These are phyloP conservation scores for Salix caprea DNA, from an alignment of 345 rosid species.

Conservation along the genomic window DNA sequence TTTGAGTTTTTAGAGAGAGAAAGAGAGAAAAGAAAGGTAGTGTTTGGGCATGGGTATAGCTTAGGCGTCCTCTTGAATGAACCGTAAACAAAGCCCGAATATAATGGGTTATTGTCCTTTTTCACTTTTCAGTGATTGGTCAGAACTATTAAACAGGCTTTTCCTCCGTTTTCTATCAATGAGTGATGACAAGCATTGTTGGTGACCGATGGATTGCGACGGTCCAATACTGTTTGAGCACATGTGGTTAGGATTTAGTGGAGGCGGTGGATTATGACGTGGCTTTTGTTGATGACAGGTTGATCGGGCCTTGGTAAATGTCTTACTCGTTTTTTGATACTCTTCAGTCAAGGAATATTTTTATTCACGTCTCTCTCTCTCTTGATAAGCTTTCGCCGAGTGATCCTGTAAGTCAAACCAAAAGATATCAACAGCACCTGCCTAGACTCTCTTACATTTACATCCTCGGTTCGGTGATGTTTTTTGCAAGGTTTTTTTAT, in stretches of 20 bases:
- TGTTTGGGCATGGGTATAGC: slow-evolving; percentile 8
- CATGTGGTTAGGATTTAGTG: background rate
- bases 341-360: too few species aligned
- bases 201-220: background rate
- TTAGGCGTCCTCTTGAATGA: slow-evolving; percentile 4
- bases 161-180: background rate
- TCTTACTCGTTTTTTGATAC: too few species aligned
- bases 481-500: too few species aligned
- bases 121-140: slow-evolving; percentile 22
- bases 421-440: too few species aligned
- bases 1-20: slow-evolving; percentile 27
- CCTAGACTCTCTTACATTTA: too few species aligned
- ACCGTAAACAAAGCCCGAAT: slow-evolving; percentile 9
- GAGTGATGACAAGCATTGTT: background rate
- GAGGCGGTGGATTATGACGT: background rate
- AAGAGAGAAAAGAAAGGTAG: background rate
- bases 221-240: background rate
- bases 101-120: slow-evolving; percentile 18
- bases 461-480: too few species aligned
- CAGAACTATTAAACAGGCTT: background rate
- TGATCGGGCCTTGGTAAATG: background rate
- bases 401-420: too few species aligned
- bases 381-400: too few species aligned
- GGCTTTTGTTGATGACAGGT: background rate
- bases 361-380: too few species aligned